Base-by-base conservation (phyloP, 2,329 filamentous ascomycete species). In the Fusarium sp. region DNA sequence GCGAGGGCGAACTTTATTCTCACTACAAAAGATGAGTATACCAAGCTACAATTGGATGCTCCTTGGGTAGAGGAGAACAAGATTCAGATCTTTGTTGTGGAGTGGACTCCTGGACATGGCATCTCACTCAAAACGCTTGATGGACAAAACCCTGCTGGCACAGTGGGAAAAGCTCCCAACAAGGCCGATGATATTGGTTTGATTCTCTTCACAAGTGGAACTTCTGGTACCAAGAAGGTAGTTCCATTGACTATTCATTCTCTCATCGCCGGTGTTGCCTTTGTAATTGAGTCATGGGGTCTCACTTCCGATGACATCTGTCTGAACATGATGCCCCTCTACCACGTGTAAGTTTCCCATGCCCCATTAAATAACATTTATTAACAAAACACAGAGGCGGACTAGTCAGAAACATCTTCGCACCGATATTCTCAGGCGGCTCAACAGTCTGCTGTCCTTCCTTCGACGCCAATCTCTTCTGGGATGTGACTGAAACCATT, bases 241-340 rank as follows among this genome's bases (percentile, higher is more conserved):
- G 58, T 61, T 0, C 58, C 55, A 1, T n/a, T 61, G 0, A 61
- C 46, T 3, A 48, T 48, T 0, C 45, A 61, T 2, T 61, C 58
- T 1, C 53, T 61, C 4, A 25, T 61, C 3, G 36, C 55, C 3
- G 58, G 55, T 1, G 55, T 61, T 2, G 58, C 58, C 3, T 58
- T 58, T 6, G 58, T 61, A 9, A 54, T 61, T 2, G 58, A 61
- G 2, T 61, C 58, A 25, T 61, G 58, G 58, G 55, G 55, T 11
- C 58, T 61, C 18, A 53, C 25, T 1, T 37, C 33, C 0, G 11
- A 29, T 0, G 58, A 61, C 7, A 45, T 61, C 3, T 61, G 58
- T 17, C 2, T 61, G 4, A 61, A 61, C n/a, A 61, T 61, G 58
- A 61, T 61, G 58, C 58, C 58, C 0, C 36, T 61, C 0, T 61